These are phyloP conservation scores for Lasiosphaeria ovina DNA, from an alignment of 495 filamentous ascomycete species.

Conservation along the genomic window DNA sequence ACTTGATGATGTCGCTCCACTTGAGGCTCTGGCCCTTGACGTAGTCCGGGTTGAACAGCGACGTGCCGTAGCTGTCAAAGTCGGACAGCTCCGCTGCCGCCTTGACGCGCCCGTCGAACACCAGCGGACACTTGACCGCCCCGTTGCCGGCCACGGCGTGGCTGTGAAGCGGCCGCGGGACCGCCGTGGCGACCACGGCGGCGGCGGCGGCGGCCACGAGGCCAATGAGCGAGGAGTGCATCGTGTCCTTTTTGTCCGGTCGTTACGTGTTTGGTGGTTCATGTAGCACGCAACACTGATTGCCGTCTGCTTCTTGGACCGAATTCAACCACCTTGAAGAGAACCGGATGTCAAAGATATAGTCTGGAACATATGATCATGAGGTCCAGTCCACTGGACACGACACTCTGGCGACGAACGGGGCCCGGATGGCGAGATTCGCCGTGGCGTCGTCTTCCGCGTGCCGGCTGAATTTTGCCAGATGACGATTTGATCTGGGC, in stretches of 20 bases:
- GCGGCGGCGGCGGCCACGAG: constrained; percentile 12
- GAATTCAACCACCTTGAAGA: too few species aligned
- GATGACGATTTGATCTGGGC: constrained; percentile 7
- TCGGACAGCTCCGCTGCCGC: constrained; percentile 30
- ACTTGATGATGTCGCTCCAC: constrained; percentile 46
- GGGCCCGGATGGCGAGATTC: too few species aligned
- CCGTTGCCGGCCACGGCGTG: constrained; percentile 17
- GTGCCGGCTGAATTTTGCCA: constrained; percentile 21
- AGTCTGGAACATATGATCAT: too few species aligned
- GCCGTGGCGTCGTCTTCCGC: too few species aligned
- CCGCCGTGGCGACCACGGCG: constrained; percentile 2
- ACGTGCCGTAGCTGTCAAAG: constrained; percentile 43
- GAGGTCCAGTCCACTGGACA: too few species aligned
- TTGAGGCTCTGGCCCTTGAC: constrained; percentile 44
- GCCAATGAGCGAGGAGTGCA: constrained; percentile 23
- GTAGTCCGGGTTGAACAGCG: constrained; percentile 47
- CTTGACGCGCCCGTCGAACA: constrained; percentile 46
- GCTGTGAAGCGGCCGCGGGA: constrained; percentile 6
- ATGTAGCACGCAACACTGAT: too few species aligned
- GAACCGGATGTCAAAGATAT: too few species aligned
- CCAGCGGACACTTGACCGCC: constrained; percentile 41
- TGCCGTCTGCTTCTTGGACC: too few species aligned
- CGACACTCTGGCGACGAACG: too few species aligned
- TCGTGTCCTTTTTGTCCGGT: constrained; percentile 1
- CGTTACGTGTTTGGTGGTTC: too few species aligned